Percentiles rank a stretch among this genome's conserved stretches.
Conservation (phyloP, 345 rosid species). For the Triadica sebifera region DNA sequence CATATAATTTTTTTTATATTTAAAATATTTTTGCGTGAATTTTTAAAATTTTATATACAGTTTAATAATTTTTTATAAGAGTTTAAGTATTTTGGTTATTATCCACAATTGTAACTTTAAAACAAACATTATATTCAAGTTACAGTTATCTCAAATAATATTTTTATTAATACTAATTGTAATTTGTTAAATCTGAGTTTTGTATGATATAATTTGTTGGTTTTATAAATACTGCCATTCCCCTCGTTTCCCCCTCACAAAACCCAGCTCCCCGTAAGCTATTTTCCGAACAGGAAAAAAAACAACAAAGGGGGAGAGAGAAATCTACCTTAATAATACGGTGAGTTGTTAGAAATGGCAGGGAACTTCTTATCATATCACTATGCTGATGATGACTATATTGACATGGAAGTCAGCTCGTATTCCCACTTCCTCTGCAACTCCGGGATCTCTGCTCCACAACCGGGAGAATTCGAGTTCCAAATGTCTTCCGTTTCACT, state of each 20-base stretch:
- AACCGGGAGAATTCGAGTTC: conserved; percentile 77
- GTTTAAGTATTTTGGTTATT: too few species aligned
- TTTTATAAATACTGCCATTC: conserved; percentile 30
- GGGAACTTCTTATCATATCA: conserved; percentile 41
- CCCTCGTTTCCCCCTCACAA: conserved; percentile 19
- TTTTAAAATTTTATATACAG: too few species aligned
- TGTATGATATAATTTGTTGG: too few species aligned
- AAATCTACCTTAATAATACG: background rate
- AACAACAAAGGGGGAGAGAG: background rate
- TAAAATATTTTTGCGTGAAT: too few species aligned
- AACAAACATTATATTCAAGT: too few species aligned
- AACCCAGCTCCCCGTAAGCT: conserved; percentile 2
- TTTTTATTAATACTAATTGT: too few species aligned
- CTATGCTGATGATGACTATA: conserved; percentile 68
- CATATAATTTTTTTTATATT: too few species aligned
- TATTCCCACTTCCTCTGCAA: conserved; percentile 42
- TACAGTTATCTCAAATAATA: too few species aligned
- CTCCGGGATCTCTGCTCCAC: conserved; percentile 43
- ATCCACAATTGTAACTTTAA: too few species aligned
- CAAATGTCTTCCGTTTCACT: conserved; percentile 61
- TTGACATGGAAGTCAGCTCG: conserved; percentile 82
- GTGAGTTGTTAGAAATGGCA: conserved; percentile 42
- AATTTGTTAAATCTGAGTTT: too few species aligned
- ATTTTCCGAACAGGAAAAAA: background rate
- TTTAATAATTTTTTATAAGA: too few species aligned